phyloP scores from a whole-genome alignment of 129 eudicot genomes.

The Gnaphalium uliginosum region DNA sequence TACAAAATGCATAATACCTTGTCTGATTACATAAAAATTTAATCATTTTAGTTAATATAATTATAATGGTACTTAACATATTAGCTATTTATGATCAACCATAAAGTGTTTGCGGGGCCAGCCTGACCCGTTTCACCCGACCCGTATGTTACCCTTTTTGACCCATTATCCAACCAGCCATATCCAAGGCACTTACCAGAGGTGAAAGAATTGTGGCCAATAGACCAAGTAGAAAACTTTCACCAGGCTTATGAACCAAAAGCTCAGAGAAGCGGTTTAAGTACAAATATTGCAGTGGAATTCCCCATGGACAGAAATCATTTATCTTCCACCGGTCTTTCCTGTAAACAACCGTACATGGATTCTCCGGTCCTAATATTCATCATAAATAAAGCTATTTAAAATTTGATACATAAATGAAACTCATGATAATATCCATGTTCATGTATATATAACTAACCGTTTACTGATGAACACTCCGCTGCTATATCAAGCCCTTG shows the following conservation, averaged over 20 bases:
- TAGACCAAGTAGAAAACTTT: slow-evolving; percentile 47
- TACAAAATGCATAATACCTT: too few species aligned
- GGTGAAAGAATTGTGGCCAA: slow-evolving; percentile 63
- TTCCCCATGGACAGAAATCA: slow-evolving; percentile 67
- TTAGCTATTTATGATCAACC: not conserved
- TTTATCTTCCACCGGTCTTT: slow-evolving; percentile 54
- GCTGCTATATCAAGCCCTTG: slow-evolving; percentile 62
- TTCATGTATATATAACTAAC: slow-evolving; percentile 15
- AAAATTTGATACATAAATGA: not conserved
- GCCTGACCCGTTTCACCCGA: not conserved
- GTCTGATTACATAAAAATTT: too few species aligned
- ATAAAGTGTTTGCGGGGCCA: not conserved
- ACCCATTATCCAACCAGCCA: not conserved
- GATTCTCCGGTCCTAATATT: slow-evolving; percentile 48
- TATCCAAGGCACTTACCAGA: slow-evolving; percentile 33
- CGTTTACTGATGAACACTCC: slow-evolving; percentile 53
- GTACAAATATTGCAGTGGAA: slow-evolving; percentile 43
- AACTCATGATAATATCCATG: not conserved
- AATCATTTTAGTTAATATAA: too few species aligned
- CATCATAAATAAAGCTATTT: not conserved
- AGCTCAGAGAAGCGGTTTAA: slow-evolving; percentile 64
- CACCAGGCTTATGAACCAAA: slow-evolving; percentile 66
- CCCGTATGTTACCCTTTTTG: not conserved
- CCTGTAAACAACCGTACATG: slow-evolving; percentile 58
- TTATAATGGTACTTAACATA: not conserved